Evolutionary conservation across 176 grass and related monocot species (phyloP), one percentile per base, ranked within the genome.

Genomic region (Phyllostachys edulis): DNA sequence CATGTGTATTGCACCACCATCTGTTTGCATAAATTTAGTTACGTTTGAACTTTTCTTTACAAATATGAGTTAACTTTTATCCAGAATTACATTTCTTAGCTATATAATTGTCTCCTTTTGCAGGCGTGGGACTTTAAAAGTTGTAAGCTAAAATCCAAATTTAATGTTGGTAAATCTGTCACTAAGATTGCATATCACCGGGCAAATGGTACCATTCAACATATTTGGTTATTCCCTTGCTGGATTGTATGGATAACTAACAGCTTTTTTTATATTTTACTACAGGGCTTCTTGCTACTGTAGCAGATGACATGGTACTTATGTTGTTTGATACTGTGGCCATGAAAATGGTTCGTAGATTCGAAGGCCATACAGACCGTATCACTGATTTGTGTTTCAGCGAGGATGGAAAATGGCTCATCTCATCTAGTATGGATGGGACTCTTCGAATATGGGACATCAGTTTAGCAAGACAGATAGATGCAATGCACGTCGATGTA

Each of bases 401-500:
- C 81, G 91, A 94, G 77, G 96, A 98, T 90, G 96, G 96, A 20
- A 98, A 94, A 84, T 98, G 93, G 96, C 85, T 98, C 12, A 76
- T 98, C 41, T 94, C 96, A 45, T 95, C 96, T 77, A 87, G 93
- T 32, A 98, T 95, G 96, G 96, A 98, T 95, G 93, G 96, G 57
- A 95, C 89, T 59, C 83, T 98, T 64, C 91, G 93, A 91, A 91
- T 98, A 79, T 98, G 96, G 96, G 96, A 98, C 46, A 89, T 94
- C 80, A 98, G 94, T 87, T 90, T 95, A 75, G 93, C 93, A 70
- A 94, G 85, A 75, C 93, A 98, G 76, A 98, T 98, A 85, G 96
- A 98, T 92, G 96, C 91, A 21, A 92, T 98, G 92, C 77, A 52
- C 2, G 91, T 93, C 36, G 91, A 93, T 95, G 85, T 94, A 63